Conservation (phyloP, 257 asterid genomes). For the Anisodus acutangulus region DNA sequence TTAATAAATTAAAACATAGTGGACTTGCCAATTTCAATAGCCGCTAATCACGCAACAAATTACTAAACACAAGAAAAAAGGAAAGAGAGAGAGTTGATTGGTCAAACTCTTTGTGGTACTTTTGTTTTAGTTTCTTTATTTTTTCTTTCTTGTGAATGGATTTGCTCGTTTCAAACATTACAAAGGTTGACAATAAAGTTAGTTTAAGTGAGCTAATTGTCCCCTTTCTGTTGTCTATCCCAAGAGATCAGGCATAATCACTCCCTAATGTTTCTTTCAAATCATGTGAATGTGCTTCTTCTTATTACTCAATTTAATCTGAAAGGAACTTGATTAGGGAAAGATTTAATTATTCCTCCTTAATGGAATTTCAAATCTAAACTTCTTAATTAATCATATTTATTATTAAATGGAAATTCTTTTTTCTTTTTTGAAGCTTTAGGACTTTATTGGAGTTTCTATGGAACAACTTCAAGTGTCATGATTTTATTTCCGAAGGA, state of each 20-base stretch:
- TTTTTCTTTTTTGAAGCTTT: background rate
- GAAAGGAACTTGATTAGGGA: background rate
- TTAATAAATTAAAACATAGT: background rate
- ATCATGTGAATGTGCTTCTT: background rate
- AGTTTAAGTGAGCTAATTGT: conserved; percentile 23
- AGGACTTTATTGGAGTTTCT: background rate
- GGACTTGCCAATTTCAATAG: background rate
- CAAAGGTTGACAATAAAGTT: conserved; percentile 23
- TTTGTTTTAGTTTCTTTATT: conserved; percentile 9
- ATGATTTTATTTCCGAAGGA: background rate
- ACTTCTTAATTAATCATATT: background rate
- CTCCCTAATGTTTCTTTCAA: conserved; percentile 18
- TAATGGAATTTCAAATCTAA: background rate
- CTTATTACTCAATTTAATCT: background rate
- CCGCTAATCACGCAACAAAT: conserved; percentile 61
- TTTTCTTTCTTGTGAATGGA: conserved; percentile 23
- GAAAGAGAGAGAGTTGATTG: conserved; percentile 37
- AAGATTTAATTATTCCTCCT: background rate
- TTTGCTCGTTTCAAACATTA: background rate
- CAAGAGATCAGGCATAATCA: conserved; percentile 15
- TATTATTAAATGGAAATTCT: background rate
- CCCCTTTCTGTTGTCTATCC: conserved; percentile 13
- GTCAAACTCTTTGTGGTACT: conserved; percentile 46
- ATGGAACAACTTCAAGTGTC: background rate
- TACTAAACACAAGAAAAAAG: conserved; percentile 37